These are phyloP conservation scores for Peronospora farinosa DNA, from an alignment of 352 stramenopile species.

Conservation along the genomic window DNA sequence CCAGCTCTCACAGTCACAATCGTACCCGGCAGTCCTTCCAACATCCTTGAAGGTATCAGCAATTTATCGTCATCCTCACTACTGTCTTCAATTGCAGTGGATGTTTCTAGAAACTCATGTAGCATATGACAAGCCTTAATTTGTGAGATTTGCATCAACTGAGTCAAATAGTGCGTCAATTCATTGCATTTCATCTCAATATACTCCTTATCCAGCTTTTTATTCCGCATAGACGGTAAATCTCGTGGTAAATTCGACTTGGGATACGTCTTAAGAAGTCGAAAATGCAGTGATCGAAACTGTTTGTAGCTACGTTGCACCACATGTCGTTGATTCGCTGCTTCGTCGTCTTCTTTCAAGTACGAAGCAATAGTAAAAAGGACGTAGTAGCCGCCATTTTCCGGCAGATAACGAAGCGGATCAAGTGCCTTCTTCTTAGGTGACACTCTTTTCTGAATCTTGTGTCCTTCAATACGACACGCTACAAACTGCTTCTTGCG, in stretches of 20 bases:
- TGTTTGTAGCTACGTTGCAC: conserved; percentile 69
- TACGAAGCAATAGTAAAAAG: conserved; percentile 54
- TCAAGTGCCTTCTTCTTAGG: conserved; percentile 69
- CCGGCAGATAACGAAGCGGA: conserved; percentile 58
- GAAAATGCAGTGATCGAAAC: conserved; percentile 43
- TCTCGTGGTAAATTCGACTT: conserved; percentile 57
- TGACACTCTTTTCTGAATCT: conserved; percentile 57
- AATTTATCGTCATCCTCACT: conserved; percentile 49
- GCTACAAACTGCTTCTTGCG: conserved; percentile 26
- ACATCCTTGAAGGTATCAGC: conserved; percentile 35
- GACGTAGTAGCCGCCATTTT: conserved; percentile 43
- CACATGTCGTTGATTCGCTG: conserved; percentile 27
- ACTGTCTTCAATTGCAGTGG: conserved; percentile 34
- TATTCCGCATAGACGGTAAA: conserved; percentile 58
- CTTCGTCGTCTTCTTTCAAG: conserved; percentile 33
- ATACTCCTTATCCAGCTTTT: conserved; percentile 70
- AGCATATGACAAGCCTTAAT: conserved; percentile 52
- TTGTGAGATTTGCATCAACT: conserved; percentile 47
- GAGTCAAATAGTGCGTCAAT: conserved; percentile 50
- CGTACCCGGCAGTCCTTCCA: conserved; percentile 52
- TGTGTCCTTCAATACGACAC: conserved; percentile 52
- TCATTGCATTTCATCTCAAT: conserved; percentile 66
- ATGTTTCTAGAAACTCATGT: conserved; percentile 57
- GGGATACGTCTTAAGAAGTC: conserved; percentile 66
- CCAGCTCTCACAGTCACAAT: conserved; percentile 59